phyloP scores from a whole-genome alignment of 1,284 basidiomycete species.

The Cryptococcus wingfieldii region DNA sequence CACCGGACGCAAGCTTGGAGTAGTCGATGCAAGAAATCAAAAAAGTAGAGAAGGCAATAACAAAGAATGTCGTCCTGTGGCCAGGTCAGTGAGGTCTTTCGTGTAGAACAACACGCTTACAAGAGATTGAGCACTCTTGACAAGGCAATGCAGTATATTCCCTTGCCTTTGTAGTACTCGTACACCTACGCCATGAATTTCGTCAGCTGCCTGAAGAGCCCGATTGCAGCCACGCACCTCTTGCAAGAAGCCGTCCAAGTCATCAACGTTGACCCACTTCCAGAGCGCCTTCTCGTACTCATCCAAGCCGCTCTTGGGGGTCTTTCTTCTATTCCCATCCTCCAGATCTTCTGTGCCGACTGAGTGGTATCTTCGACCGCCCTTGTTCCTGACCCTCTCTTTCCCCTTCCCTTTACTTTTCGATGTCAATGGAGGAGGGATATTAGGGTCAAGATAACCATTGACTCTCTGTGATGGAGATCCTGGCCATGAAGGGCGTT shows the following conservation, averaged over 20 bases:
- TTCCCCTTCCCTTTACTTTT: constrained; percentile 26
- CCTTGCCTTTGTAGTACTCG: constrained; percentile 91
- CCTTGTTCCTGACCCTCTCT: constrained; percentile 22
- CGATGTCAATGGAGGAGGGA: constrained; percentile 5
- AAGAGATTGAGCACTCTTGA: constrained; percentile 82
- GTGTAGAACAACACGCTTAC: constrained; percentile 55
- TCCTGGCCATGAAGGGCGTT: too few species aligned
- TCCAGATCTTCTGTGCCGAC: constrained; percentile 49
- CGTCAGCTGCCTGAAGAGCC: constrained; percentile 2
- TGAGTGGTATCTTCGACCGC: constrained; percentile 22
- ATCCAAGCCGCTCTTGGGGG: constrained; percentile 57
- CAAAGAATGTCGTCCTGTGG: constrained; percentile 87
- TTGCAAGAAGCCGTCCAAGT: constrained; percentile 89
- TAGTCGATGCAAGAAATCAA: constrained; percentile 94
- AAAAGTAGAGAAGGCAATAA: constrained; percentile 94
- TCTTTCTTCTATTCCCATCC: constrained; percentile 1
- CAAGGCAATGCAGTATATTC: constrained; percentile 88
- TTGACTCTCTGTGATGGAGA: neutral
- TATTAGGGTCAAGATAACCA: constrained; percentile 27
- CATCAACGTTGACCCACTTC: constrained; percentile 98
- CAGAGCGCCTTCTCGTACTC: constrained; percentile 86
- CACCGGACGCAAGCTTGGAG: constrained; percentile 56
- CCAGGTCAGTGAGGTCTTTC: neutral
- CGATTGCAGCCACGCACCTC: constrained; percentile 56
- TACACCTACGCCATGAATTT: constrained; percentile 54